Conservation (phyloP, 1,139 yeast species). For the Yamadazyma siamensis region DNA sequence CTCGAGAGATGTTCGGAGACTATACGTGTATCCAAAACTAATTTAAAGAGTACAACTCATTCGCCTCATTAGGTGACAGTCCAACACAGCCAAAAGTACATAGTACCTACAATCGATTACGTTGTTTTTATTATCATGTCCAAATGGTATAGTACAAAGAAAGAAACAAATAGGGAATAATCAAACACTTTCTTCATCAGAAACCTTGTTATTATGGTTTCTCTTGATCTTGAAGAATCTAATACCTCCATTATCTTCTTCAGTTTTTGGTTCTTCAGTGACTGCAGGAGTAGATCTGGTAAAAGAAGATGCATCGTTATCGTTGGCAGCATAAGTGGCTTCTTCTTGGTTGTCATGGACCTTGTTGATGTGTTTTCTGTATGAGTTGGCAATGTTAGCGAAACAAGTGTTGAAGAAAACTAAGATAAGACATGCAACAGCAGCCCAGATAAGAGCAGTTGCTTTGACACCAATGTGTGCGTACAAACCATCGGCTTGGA, state of each 20-base stretch:
- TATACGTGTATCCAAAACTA: no score
- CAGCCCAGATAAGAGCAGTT: slow-evolving; percentile 69
- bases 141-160: slow-evolving; percentile 2
- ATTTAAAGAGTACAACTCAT: no score
- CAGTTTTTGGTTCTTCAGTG: slow-evolving; percentile 24
- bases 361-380: slow-evolving; percentile 41
- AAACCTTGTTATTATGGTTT: slow-evolving; percentile 48
- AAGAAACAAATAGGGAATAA: no score
- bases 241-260: slow-evolving; percentile 57
- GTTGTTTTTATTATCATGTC: background rate
- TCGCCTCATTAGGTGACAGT: no score
- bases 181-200: slow-evolving; percentile 62
- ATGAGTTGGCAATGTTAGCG: slow-evolving; percentile 46
- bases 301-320: slow-evolving; percentile 44
- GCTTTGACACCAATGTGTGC: slow-evolving; percentile 55
- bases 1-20: no score
- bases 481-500: slow-evolving; percentile 38
- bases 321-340: slow-evolving; percentile 13
- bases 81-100: no score
- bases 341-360: slow-evolving; percentile 24
- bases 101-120: no score
- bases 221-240: slow-evolving; percentile 77
- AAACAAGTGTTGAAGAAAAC: slow-evolving; percentile 56
- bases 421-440: slow-evolving; percentile 51
- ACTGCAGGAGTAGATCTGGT: slow-evolving; percentile 37